Conservation (phyloP, 768 basidiomycete genomes). For the Gloeophyllum trabeum region DNA sequence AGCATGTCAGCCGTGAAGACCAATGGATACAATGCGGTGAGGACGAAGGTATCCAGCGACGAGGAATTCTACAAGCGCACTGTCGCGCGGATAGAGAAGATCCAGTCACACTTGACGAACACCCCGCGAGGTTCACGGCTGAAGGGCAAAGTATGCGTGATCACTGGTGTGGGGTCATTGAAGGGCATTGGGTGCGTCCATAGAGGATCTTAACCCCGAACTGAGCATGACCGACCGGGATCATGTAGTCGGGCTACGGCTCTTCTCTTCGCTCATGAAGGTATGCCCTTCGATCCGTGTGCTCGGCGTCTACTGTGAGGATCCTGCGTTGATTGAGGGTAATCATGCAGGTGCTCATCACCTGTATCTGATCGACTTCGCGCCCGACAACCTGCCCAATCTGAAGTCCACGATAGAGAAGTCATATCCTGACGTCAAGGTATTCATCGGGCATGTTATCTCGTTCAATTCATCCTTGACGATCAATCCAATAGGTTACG, state of each 20-base stretch:
- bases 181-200: constrained; percentile 76
- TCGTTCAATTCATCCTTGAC: neutral
- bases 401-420: constrained; percentile 58
- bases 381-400: constrained; percentile 52
- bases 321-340: neutral
- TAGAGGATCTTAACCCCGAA: neutral
- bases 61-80: constrained; percentile 52
- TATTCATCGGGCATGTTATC: constrained; percentile 16
- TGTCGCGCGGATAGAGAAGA: constrained; percentile 49
- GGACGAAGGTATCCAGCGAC: too few relatives aligned
- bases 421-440: constrained; percentile 73
- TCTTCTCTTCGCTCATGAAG: constrained; percentile 71
- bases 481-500: constrained; percentile 45
- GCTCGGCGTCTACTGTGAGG: neutral
- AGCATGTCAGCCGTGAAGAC: too few relatives aligned
- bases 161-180: constrained; percentile 81
- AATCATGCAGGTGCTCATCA: constrained; percentile 51
- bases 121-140: constrained; percentile 45
- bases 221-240: constrained; percentile 1
- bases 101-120: constrained; percentile 54
- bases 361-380: constrained; percentile 70
- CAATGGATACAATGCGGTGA: too few relatives aligned
- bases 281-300: constrained; percentile 18
- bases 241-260: constrained; percentile 54
- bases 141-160: constrained; percentile 70